Evolutionary conservation across 805 yeast genomes (phyloP).

Genomic region (Wickerhamiella sergipiensis): DNA sequence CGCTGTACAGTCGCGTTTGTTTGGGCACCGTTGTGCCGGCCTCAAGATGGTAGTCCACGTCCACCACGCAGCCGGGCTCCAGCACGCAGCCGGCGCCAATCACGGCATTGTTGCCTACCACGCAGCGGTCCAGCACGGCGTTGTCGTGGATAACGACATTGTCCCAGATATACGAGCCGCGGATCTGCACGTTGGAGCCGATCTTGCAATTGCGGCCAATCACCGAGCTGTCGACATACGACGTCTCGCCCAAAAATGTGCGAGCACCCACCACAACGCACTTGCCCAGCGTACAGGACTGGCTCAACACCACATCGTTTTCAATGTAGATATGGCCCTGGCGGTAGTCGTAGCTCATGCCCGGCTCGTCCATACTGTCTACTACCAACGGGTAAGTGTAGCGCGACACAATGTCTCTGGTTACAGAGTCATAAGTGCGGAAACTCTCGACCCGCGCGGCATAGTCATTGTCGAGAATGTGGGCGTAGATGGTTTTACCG

Average conservation of each 20-base stretch:
- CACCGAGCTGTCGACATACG: conserved; percentile 70
- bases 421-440: conserved; percentile 83
- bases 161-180: conserved; percentile 80
- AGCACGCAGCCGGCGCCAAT: conserved; percentile 41
- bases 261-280: conserved; percentile 41
- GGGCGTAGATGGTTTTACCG: conserved; percentile 82
- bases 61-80: conserved; percentile 64
- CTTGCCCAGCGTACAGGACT: conserved; percentile 41
- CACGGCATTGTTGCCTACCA: conserved; percentile 53
- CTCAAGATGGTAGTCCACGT: conserved; percentile 58
- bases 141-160: conserved; percentile 59
- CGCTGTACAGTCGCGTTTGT: conserved; percentile 7
- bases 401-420: conserved; percentile 79
- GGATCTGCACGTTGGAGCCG: conserved; percentile 60
- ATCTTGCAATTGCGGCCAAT: conserved; percentile 79
- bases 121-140: conserved; percentile 42
- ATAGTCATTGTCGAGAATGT: conserved; percentile 63
- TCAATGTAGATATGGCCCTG: conserved; percentile 83
- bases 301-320: conserved; percentile 76
- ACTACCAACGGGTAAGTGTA: conserved; percentile 90
- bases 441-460: conserved; percentile 94
- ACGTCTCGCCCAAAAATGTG: conserved; percentile 68
- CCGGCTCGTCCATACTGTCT: conserved; percentile 51
- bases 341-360: conserved; percentile 66
- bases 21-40: conserved; percentile 28